Base-by-base conservation (phyloP, 176 grass and related monocot species). In the Rhipidocladum racemiflorum region DNA sequence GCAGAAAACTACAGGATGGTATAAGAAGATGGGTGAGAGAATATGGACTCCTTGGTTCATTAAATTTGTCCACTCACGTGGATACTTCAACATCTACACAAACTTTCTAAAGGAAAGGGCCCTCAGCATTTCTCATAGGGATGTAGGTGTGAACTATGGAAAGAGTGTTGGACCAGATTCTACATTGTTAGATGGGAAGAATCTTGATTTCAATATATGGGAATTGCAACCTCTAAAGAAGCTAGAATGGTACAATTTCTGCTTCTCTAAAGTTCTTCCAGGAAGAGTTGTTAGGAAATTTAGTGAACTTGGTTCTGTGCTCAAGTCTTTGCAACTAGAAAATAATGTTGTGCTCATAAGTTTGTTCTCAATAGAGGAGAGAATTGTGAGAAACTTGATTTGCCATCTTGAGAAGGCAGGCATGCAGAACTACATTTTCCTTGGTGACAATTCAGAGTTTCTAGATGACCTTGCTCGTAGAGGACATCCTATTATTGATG, bases 31-130 rank as follows among this genome's bases (percentile, higher is more conserved):
- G 88, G 92, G 96, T 21, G 96, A 99, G 46, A 93, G 87, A 91
- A 99, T 95, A 89, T 99, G 96, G 92, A 99, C 96, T 5, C 96
- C 96, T 71, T 99, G 96, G 92, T 99, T 93, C 87, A 88, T 99
- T 76, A 99, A 95, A 88, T 99, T 93, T 87, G 83, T 95, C 39
- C 92, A 99, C 71, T 83, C 92, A 78, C 87, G 77, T 83, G 89
- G 91, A 81, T 95, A 95, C 79, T 95, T 93, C 85, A 99, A 99
- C 79, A 91, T 99, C 42, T 99, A 93, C 72, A 99, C 96, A 79
- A 93, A 95, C 59, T 95, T 99, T 62, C 74, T 84, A 42, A 88
- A 86, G 72, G 89, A 99, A 88, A 90, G 91, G 72, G 96, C 96
- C 62, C 89, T 99, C 20, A 93, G 92, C 40, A 66, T 91, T 63